These are phyloP conservation scores for Hypoxylon sp. DNA, from an alignment of 2,329 filamentous ascomycete genomes.

Conservation along the genomic window DNA sequence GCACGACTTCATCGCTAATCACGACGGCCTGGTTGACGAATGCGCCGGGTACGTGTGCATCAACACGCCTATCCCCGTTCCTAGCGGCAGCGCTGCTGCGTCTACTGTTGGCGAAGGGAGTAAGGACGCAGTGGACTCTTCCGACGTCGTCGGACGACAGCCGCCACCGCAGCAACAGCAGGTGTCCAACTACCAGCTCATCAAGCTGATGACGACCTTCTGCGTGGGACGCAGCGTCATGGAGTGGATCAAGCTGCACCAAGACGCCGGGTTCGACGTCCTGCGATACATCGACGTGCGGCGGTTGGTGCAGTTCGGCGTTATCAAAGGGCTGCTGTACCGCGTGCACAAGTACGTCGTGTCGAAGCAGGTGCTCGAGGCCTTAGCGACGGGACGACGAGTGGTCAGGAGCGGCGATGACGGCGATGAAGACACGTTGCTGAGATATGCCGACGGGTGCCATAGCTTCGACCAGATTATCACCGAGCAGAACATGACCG, in stretches of 20 bases:
- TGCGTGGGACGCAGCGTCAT: conserved; percentile 86
- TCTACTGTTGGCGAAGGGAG: neutral
- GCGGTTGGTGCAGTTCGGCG: conserved; percentile 92
- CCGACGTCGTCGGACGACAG: conserved; percentile 17
- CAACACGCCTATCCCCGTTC: conserved; percentile 24
- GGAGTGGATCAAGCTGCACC: conserved; percentile 86
- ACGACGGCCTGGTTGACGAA: conserved; percentile 83
- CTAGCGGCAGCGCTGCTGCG: neutral
- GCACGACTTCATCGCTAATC: conserved; percentile 82
- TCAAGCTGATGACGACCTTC: conserved; percentile 89
- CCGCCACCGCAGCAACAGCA: conserved; percentile 35
- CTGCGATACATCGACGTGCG: conserved; percentile 87
- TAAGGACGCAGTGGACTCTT: conserved; percentile 9
- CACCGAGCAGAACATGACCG: conserved; percentile 78
- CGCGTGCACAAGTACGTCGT: conserved; percentile 93
- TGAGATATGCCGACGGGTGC: conserved; percentile 79
- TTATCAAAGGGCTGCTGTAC: conserved; percentile 95
- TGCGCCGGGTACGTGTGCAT: conserved; percentile 86
- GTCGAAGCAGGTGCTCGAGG: conserved; percentile 72
- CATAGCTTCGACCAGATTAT: conserved; percentile 88
- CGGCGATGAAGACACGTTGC: conserved; percentile 60
- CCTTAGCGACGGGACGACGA: conserved; percentile 68
- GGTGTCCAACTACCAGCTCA: conserved; percentile 74
- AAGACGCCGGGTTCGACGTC: conserved; percentile 73
- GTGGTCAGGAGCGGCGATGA: conserved; percentile 40